These are phyloP conservation scores for Ulota crispa DNA, from an alignment of 225 moss, liverwort and hornwort species.

Conservation along the genomic window DNA sequence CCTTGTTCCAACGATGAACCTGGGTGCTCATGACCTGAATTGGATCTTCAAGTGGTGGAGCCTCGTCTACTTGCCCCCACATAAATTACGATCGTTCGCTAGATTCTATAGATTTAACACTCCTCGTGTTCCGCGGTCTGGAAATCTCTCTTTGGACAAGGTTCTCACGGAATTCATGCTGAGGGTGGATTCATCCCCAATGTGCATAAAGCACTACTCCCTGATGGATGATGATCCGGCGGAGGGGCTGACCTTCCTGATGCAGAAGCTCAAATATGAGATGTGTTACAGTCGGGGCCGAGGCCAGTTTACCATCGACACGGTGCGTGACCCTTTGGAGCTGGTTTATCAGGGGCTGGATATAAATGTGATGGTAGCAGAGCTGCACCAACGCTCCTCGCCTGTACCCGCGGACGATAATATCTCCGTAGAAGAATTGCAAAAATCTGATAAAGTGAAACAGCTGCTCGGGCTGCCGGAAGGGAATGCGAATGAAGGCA, in stretches of 20 bases:
- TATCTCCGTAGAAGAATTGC: constrained; percentile 62
- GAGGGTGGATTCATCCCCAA: constrained; percentile 89
- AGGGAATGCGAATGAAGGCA: constrained; percentile 53
- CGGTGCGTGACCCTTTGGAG: constrained; percentile 82
- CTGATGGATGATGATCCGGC: constrained; percentile 92
- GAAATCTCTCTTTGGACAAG: constrained; percentile 95
- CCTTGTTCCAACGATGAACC: constrained; percentile 74
- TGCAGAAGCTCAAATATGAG: constrained; percentile 95
- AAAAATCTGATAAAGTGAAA: constrained; percentile 90
- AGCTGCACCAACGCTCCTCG: constrained; percentile 50
- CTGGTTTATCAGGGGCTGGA: constrained; percentile 94
- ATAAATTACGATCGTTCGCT: constrained; percentile 85
- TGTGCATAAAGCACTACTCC: constrained; percentile 87
- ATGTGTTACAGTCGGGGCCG: constrained; percentile 93
- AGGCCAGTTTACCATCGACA: constrained; percentile 73
- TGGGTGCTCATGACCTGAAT: constrained; percentile 78
- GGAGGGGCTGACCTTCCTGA: constrained; percentile 79
- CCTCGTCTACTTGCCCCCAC: constrained; percentile 84
- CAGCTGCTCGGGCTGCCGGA: constrained; percentile 86
- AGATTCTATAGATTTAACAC: constrained; percentile 81
- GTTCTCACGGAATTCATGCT: constrained; percentile 92
- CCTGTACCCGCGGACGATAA: constrained; percentile 46
- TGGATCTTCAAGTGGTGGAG: constrained; percentile 95
- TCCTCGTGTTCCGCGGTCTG: constrained; percentile 80
- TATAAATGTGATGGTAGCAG: constrained; percentile 78